Evolutionary conservation across 352 stramenopile species (phyloP), one percentile per base, ranked within the genome.

Genomic region (Pythium sp.): DNA sequence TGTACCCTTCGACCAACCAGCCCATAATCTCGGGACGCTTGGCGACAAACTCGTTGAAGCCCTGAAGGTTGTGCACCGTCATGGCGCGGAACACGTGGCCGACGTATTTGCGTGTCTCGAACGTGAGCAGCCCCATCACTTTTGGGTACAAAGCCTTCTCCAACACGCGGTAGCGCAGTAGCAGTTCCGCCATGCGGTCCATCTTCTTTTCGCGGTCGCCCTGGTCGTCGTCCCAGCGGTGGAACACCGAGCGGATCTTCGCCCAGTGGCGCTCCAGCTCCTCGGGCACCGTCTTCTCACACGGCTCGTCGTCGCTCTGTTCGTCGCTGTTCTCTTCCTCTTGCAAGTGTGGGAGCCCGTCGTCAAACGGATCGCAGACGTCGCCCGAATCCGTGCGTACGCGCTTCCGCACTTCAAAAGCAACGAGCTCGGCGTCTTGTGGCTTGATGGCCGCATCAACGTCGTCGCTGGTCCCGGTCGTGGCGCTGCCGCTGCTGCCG

Each of bases 81-180:
- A 95, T 82, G 9, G 84, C 85, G 22, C 84, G 82, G 57, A 95
- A 92, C 11, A 95, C 81, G 47, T 88, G 80, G 46, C 78, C 80
- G 26, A 95, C 79, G 54, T 91, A 92, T 76, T 93, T 95, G 73
- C 84, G 87, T 26, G 84, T 88, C 75, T 95, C 84, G 58, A 95
- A 95, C 49, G 85, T 92, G 51, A 95, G 73, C 56, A 82, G 78
- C 9, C 68, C 75, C 36, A 95, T 69, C 58, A 95, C 81, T 57
- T 90, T 89, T 11, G 87, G 87, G 58, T 86, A 72, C 53, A 93
- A 54, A 65, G 86, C 80, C 65, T 91, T 90, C 69, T 93, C 85
- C 12, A 93, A 65, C 66, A 93, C 80, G 26, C 79, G 84, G 65
- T 84, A 90, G 46, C 86, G 85, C 64, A 92, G 62, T 53, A 93